Percentiles rank a stretch among this genome's conserved stretches.
phyloP scores from a whole-genome alignment of 2,329 filamentous ascomycete species.

The Alternaria novae-zelandiae region DNA sequence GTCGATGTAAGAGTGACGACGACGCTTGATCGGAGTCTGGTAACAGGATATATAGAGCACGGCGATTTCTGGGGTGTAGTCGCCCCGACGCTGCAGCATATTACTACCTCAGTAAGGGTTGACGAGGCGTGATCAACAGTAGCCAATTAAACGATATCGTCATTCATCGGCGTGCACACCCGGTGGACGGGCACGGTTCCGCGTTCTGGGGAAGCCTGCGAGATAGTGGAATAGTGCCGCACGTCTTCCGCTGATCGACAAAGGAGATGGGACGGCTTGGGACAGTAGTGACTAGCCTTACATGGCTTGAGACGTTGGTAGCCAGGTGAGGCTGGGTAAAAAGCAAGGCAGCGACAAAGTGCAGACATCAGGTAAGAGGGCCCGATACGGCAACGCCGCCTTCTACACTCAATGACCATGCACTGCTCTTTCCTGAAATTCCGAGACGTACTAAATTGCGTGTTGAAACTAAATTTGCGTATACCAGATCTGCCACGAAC shows the following conservation, averaged over 20 bases:
- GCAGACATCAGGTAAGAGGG: neutral
- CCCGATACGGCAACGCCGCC: neutral
- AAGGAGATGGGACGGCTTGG: neutral
- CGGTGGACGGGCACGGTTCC: neutral
- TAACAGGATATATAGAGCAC: neutral
- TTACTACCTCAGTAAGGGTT: neutral
- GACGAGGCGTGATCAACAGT: neutral
- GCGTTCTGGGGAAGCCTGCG: constrained; percentile 9
- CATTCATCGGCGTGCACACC: neutral
- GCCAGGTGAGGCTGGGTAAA: neutral
- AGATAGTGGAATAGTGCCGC: constrained; percentile 8
- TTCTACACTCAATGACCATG: neutral
- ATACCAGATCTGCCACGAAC: neutral
- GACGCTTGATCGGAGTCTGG: neutral
- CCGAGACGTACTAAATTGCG: neutral
- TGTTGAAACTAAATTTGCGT: neutral
- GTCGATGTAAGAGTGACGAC: neutral
- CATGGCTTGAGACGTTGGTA: neutral
- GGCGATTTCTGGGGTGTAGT: neutral
- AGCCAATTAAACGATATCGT: constrained; percentile 2
- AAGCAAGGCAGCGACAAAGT: neutral
- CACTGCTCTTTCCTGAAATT: neutral
- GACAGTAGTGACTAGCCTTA: neutral
- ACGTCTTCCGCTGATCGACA: neutral
- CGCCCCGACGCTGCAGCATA: neutral